Evolutionary conservation across 2,329 filamentous ascomycete genomes (phyloP).

Genomic region (Hypoxylon sp.): DNA sequence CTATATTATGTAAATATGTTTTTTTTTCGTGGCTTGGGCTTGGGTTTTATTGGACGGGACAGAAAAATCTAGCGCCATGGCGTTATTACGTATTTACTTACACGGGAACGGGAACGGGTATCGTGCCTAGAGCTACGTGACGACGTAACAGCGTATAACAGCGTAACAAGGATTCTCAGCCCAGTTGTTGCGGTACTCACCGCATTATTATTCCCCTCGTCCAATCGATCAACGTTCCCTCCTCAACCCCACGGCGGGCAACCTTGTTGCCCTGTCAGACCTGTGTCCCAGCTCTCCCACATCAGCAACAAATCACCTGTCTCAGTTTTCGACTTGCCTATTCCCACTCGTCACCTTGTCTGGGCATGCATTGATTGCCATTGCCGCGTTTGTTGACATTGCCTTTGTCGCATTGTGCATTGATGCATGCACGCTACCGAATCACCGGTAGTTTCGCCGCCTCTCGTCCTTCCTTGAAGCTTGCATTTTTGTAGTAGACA

Average conservation of each 20-base stretch:
- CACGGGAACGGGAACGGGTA: neutral
- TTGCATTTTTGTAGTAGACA: conserved; percentile 35
- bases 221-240: conserved; percentile 41
- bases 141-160: conserved; percentile 23
- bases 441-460: conserved; percentile 30
- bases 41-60: neutral
- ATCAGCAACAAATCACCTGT: conserved; percentile 41
- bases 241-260: conserved; percentile 42
- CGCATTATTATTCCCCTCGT: conserved; percentile 30
- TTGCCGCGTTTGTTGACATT: conserved; percentile 46
- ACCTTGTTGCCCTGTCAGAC: conserved; percentile 19
- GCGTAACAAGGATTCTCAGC: conserved; percentile 24
- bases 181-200: conserved; percentile 34
- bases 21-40: neutral
- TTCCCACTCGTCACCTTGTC: conserved; percentile 30
- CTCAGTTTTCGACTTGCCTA: conserved; percentile 24
- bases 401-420: conserved; percentile 40
- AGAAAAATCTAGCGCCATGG: neutral
- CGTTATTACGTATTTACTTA: conserved; percentile 1
- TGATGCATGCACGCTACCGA: conserved; percentile 37
- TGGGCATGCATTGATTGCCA: conserved; percentile 45
- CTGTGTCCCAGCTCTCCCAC: conserved; percentile 16
- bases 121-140: conserved; percentile 2
- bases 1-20: neutral
- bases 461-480: conserved; percentile 38